Base-by-base conservation (phyloP, 2,329 filamentous ascomycete species). In the Exophiala viscosa region DNA sequence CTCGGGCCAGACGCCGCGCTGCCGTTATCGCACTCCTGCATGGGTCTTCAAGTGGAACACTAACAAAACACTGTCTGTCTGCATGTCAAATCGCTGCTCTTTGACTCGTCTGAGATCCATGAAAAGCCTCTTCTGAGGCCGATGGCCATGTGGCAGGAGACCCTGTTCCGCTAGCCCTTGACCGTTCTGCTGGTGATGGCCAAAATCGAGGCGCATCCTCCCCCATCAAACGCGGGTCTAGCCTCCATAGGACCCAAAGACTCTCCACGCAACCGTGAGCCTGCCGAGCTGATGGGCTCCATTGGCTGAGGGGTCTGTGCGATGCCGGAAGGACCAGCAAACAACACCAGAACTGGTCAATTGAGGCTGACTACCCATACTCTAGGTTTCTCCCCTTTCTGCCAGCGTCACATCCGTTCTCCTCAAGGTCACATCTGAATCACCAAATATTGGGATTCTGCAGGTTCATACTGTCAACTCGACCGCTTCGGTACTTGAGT, bases 361-460 rank as follows among this genome's bases (percentile, higher is more conserved):
- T 38, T 47, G 44, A 47, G 44, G 44, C 44, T 47, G 44, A 47
- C 35, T 36, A 35, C 33, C 40, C 28, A 31, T 31, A n/a, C 40
- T 42, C 40, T 20, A 42, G 23, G 20, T 31, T 44, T 47, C 18
- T 18, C 38, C 23, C 34, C 43, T 41, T 34, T 46, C 28, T n/a
- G 38, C 48, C 55, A 58, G 51, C 47, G 55, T 58, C 52, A 58
- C 55, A 58, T 58, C 55, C 55, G 55, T 41, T 28, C 44, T 36
- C 35, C 33, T 46, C 48, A 59, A 40, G 45, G 56, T 59, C 50
- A 56, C 56, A 59, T 59, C 42, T 59, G 55, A 53, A 50, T 51
- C 36, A 56, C 43, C 36, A 43, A 44, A 50, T 45, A 49, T 52
- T 49, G 28, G 41, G 34, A 47, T 43, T 45, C 18, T 13, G 9